phyloP scores from a whole-genome alignment of 2,329 filamentous ascomycete genomes.

The Ceratocystis albifundus region DNA sequence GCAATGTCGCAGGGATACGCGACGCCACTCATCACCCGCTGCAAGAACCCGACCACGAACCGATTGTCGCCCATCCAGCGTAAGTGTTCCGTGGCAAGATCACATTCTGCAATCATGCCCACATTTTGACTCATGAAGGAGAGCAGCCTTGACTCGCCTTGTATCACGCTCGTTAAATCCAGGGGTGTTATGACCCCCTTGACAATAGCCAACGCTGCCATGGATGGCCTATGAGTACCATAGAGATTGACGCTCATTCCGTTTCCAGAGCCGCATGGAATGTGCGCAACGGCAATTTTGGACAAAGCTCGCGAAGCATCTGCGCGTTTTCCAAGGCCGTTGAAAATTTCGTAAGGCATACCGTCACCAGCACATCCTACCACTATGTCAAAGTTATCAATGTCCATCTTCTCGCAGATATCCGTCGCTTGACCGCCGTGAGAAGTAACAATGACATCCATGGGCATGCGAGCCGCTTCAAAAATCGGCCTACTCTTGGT shows the following conservation, averaged over 20 bases:
- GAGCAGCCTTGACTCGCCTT: conserved; percentile 59
- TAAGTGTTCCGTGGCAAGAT: conserved; percentile 79
- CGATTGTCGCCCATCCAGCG: conserved; percentile 84
- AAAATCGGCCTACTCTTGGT: conserved; percentile 71
- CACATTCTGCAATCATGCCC: conserved; percentile 80
- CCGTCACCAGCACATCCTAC: conserved; percentile 88
- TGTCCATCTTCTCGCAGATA: conserved; percentile 62
- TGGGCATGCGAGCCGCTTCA: conserved; percentile 61
- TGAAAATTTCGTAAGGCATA: conserved; percentile 85
- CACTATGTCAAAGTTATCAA: conserved; percentile 72
- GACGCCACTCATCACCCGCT: conserved; percentile 61
- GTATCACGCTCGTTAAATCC: conserved; percentile 79
- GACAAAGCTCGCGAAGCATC: conserved; percentile 65
- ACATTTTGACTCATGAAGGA: conserved; percentile 87
- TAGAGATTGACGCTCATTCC: conserved; percentile 84
- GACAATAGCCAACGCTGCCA: conserved; percentile 71
- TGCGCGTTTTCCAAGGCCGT: conserved; percentile 66
- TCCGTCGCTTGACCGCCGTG: conserved; percentile 67
- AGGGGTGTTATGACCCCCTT: conserved; percentile 78
- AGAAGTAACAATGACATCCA: conserved; percentile 63
- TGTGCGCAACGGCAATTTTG: conserved; percentile 69
- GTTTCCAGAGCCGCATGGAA: conserved; percentile 90
- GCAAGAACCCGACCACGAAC: conserved; percentile 76
- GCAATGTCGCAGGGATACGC: conserved; percentile 84
- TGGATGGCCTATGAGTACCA: conserved; percentile 61